These are phyloP conservation scores for Tolypocladium tropicale DNA, from an alignment of 2,329 filamentous ascomycete genomes.

Conservation along the genomic window DNA sequence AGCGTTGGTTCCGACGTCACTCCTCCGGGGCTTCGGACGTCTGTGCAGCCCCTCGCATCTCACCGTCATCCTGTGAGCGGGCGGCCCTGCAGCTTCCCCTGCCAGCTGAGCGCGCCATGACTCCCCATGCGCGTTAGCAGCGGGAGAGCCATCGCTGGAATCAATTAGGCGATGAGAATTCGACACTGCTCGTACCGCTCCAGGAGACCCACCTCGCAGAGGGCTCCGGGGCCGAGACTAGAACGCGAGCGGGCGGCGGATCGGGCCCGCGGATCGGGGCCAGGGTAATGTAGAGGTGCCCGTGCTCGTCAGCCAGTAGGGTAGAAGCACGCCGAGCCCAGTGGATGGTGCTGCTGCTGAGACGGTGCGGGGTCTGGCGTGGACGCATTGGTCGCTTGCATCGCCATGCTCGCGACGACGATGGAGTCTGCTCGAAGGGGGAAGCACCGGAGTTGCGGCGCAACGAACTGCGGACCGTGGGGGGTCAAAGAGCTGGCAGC, in stretches of 20 bases:
- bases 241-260: not conserved
- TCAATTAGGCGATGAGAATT: not conserved
- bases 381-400: not conserved
- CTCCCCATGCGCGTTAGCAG: not conserved
- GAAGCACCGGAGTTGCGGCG: not conserved
- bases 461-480: too few species aligned
- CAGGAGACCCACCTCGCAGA: not conserved
- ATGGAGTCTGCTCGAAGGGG: not conserved
- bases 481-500: too few species aligned
- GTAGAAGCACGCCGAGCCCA: too few species aligned
- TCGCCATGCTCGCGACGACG: not conserved
- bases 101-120: not conserved
- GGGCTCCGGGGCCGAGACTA: not conserved
- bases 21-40: not conserved
- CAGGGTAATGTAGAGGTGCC: not conserved
- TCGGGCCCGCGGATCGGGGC: not conserved
- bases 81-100: not conserved
- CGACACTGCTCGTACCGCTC: not conserved
- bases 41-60: not conserved
- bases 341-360: too few species aligned
- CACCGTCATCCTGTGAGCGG: not conserved
- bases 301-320: not conserved
- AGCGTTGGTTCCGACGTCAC: not conserved
- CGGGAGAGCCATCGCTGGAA: too few species aligned
- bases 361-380: not conserved